phyloP scores from a whole-genome alignment of 768 basidiomycete genomes.

The Boletus speciosus region DNA sequence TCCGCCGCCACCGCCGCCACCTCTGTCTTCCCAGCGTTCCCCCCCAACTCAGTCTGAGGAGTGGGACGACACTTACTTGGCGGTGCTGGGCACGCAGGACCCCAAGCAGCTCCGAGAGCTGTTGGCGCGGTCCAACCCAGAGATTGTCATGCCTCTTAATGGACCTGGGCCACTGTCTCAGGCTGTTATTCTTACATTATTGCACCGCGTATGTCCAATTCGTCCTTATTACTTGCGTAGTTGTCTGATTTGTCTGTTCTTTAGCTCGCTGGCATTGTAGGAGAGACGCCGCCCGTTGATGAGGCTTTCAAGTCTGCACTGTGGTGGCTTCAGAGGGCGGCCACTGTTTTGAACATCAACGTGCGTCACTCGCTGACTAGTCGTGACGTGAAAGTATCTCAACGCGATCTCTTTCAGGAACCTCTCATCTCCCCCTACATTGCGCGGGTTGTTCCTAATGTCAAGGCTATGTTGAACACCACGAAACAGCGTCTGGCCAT shows the following conservation, averaged over 20 bases:
- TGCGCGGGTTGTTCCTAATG: conserved; percentile 74
- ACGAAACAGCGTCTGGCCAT: conserved; percentile 79
- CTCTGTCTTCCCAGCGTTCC: conserved; percentile 42
- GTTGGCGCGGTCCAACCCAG: conserved; percentile 69
- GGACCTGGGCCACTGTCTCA: conserved; percentile 71
- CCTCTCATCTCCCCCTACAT: conserved; percentile 80
- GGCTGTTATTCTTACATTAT: conserved; percentile 78
- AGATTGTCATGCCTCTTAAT: conserved; percentile 75
- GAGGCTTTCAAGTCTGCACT: conserved; percentile 78
- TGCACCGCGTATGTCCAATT: conserved; percentile 63
- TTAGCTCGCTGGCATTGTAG: conserved; percentile 70
- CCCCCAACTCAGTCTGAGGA: conserved; percentile 64
- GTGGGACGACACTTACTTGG: conserved; percentile 82
- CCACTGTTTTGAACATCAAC: conserved; percentile 67
- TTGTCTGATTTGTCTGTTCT: neutral
- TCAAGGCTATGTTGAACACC: conserved; percentile 70
- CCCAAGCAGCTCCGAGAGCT: conserved; percentile 69
- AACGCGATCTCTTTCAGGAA: conserved; percentile 42
- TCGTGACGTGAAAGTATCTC: neutral
- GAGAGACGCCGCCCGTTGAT: conserved; percentile 72
- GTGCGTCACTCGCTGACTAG: conserved; percentile 36
- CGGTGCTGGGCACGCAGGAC: conserved; percentile 74
- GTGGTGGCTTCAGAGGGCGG: conserved; percentile 84
- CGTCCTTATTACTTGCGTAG: neutral
- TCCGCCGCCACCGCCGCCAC: conserved; percentile 50